phyloP scores from a whole-genome alignment of 1,284 basidiomycete species.

The Austroboletus niveus region DNA sequence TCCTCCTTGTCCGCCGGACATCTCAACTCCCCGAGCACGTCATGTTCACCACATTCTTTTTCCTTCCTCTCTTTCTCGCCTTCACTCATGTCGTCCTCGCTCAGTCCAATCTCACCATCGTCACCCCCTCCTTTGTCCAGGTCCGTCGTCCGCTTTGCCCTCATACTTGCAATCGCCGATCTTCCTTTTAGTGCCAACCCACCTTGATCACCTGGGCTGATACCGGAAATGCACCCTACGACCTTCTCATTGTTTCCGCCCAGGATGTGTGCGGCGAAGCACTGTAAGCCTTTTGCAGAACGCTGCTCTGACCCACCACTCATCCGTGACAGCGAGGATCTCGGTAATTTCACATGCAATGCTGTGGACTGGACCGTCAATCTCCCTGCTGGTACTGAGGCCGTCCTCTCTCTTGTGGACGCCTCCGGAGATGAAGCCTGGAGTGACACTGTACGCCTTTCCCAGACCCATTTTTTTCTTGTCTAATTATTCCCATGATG shows the following conservation, averaged over 20 bases:
- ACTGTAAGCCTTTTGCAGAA: constrained; percentile 43
- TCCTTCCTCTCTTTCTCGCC: constrained; percentile 60
- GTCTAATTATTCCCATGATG: background rate
- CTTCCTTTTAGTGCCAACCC: constrained; percentile 48
- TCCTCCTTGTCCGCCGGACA: constrained; percentile 19
- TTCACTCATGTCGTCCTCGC: constrained; percentile 53
- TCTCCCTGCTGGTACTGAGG: constrained; percentile 46
- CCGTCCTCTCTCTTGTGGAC: constrained; percentile 60
- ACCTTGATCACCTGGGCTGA: constrained; percentile 52
- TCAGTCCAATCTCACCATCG: constrained; percentile 42
- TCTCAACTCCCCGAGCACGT: constrained; percentile 18
- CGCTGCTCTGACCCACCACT: background rate
- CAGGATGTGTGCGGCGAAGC: constrained; percentile 55
- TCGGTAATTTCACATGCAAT: constrained; percentile 52
- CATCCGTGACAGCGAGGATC: constrained; percentile 43
- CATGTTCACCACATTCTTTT: constrained; percentile 79
- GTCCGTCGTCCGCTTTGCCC: constrained; percentile 35
- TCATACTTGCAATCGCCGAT: constrained; percentile 1
- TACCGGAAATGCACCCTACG: constrained; percentile 49
- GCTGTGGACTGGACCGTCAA: constrained; percentile 47
- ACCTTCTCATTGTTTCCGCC: constrained; percentile 53
- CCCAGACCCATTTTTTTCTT: background rate
- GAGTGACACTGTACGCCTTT: constrained; percentile 51
- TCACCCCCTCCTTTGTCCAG: constrained; percentile 52
- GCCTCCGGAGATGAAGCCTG: constrained; percentile 56